phyloP scores from a whole-genome alignment of 768 basidiomycete species.

The Lactifluus pinguis region DNA sequence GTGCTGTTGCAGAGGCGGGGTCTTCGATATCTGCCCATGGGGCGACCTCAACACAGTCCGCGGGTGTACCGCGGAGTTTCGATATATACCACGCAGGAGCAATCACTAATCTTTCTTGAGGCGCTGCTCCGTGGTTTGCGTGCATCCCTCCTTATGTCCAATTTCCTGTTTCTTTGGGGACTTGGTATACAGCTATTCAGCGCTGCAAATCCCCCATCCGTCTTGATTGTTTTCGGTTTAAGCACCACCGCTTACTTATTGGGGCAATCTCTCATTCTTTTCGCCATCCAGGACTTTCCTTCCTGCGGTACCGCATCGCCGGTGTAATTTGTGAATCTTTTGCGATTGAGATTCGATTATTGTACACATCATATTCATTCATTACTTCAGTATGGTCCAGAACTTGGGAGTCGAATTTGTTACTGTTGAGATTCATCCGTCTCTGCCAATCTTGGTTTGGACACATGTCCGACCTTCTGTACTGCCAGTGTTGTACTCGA shows the following conservation, averaged over 20 bases:
- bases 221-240: neutral
- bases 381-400: neutral
- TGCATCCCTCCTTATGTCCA: neutral
- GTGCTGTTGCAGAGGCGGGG: neutral
- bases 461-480: neutral
- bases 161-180: conserved; percentile 1
- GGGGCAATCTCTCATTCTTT: conserved; percentile 1
- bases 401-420: neutral
- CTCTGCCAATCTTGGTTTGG: neutral
- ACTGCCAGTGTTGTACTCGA: neutral
- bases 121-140: neutral
- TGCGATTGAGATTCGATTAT: neutral
- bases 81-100: neutral
- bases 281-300: neutral
- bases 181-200: neutral
- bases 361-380: neutral
- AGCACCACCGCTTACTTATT: neutral
- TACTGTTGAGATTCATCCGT: neutral
- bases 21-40: neutral
- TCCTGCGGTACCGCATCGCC: neutral
- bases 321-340: neutral
- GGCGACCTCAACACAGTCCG: neutral
- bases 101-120: neutral
- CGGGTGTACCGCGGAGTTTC: neutral
- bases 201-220: neutral